Percentiles rank a stretch among this genome's conserved stretches.
Evolutionary conservation across 768 basidiomycete species (phyloP).

Genomic region (Myochromella boudieri): DNA sequence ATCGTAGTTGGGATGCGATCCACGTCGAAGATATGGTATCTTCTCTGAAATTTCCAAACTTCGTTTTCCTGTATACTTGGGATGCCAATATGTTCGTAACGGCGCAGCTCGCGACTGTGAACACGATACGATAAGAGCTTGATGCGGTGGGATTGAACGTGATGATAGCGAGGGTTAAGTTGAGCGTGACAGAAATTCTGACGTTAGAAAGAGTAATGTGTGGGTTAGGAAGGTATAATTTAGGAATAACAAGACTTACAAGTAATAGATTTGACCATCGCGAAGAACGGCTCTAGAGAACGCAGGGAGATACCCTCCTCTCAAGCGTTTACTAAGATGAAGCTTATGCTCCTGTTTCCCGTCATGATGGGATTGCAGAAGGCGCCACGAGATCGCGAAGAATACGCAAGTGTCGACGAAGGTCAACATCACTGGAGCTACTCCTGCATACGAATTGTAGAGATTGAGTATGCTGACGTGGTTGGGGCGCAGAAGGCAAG

Average conservation of each 20-base stretch:
- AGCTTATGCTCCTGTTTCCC: neutral
- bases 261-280: conserved; percentile 32
- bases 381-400: conserved; percentile 27
- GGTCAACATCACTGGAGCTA: conserved; percentile 18
- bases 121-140: neutral
- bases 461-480: conserved; percentile 22
- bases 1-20: neutral
- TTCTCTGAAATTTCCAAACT: conserved; percentile 12
- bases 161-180: conserved; percentile 5
- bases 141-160: neutral
- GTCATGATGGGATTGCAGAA: conserved; percentile 6
- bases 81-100: conserved; percentile 14
- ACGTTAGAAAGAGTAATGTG: neutral
- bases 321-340: conserved; percentile 11
- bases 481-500: conserved; percentile 20
- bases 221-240: neutral
- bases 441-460: conserved; percentile 15
- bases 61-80: conserved; percentile 8
- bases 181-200: conserved; percentile 14
- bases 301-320: conserved; percentile 24
- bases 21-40: neutral
- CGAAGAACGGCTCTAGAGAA: conserved; percentile 24
- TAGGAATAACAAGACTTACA: conserved; percentile 21
- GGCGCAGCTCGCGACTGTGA: neutral
- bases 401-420: conserved; percentile 32